phyloP scores from a whole-genome alignment of 2,329 filamentous ascomycete genomes.

The Alternaria ethzedia region DNA sequence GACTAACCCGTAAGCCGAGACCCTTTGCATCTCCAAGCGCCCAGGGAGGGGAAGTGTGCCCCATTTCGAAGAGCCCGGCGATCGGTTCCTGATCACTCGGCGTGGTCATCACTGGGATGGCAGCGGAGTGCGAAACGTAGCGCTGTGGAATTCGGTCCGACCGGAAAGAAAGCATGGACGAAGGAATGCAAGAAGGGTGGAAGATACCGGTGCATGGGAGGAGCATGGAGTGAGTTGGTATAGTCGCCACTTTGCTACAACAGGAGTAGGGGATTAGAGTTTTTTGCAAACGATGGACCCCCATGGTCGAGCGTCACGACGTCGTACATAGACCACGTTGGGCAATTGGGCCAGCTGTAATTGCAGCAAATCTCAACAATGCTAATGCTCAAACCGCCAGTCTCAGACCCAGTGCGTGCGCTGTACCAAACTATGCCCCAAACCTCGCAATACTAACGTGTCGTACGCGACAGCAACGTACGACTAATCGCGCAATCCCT shows the following conservation, averaged over 20 bases:
- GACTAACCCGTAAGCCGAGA: conserved; percentile 1
- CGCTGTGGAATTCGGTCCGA: conserved; percentile 15
- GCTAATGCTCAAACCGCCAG: conserved; percentile 9
- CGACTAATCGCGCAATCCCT: conserved; percentile 11
- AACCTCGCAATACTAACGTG: conserved; percentile 3
- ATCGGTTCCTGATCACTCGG: conserved; percentile 10
- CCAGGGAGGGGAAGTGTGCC: conserved; percentile 1
- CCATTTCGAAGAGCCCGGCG: conserved; percentile 3
- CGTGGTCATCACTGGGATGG: background rate
- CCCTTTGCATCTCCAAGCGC: background rate
- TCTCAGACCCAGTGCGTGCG: conserved; percentile 12
- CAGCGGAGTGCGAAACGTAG: conserved; percentile 14
- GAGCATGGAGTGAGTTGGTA: conserved; percentile 7
- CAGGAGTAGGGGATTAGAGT: conserved; percentile 4
- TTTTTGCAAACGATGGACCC: background rate
- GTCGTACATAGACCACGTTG: background rate
- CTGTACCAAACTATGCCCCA: conserved; percentile 6
- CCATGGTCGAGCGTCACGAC: background rate
- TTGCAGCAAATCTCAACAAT: conserved; percentile 6
- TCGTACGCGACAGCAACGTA: conserved; percentile 3
- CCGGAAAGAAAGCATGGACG: conserved; percentile 1
- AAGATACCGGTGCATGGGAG: conserved; percentile 6
- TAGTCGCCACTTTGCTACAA: conserved; percentile 11
- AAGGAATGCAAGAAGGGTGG: background rate
- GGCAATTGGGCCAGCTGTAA: conserved; percentile 5